Evolutionary conservation across 768 basidiomycete genomes (phyloP), one percentile per base, ranked within the genome.

Genomic region (Rhodosporidiobolus odoratus): DNA sequence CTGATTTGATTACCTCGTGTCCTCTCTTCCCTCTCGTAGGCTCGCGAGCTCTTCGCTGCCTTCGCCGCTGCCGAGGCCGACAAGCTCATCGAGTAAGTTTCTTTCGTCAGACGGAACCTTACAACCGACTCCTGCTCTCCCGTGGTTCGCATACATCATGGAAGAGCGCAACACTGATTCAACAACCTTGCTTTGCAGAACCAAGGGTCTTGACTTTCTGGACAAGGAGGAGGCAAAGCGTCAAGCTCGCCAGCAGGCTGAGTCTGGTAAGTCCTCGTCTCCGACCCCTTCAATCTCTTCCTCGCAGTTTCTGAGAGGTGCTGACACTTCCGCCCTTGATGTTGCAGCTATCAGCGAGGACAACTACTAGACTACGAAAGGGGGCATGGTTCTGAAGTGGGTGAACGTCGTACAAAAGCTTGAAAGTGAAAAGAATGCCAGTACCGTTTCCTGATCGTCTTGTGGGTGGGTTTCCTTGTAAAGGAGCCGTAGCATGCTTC

Each of bases 11-110:
- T 35, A n/a, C n/a, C n/a, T n/a, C n/a, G n/a, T n/a, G n/a, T 58
- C 17, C 25, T n/a, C 37, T 25, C 38, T 8, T 52, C 48, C 43
- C 43, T 25, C 69, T 65, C 64, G 16, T 30, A 70, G 57, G 78
- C 78, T 59, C 78, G 79, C 71, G 80, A 81, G 78, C 54, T 81
- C 69, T 35, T 80, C 35, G 79, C 79, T n/a, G 80, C 78, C 17
- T 74, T 80, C 62, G 79, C 78, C 27, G 79, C 79, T 25, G 80
- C 79, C 38, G 80, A 80, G 68, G 79, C 78, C 34, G 79, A 80
- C 77, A 77, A 77, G 75, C 74, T 81, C 54, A 77, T 81, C 74
- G 81, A 82, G 65, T 38, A 17, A 40, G 38, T n/a, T 25, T 50
- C 47, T 13, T 25, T n/a, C n/a, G n/a, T n/a, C n/a, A n/a, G n/a